A percentile compares a stretch with the other conserved stretches of the same genome.
Conservation (phyloP, 176 grass and related monocot species). For the Oryza australiensis region DNA sequence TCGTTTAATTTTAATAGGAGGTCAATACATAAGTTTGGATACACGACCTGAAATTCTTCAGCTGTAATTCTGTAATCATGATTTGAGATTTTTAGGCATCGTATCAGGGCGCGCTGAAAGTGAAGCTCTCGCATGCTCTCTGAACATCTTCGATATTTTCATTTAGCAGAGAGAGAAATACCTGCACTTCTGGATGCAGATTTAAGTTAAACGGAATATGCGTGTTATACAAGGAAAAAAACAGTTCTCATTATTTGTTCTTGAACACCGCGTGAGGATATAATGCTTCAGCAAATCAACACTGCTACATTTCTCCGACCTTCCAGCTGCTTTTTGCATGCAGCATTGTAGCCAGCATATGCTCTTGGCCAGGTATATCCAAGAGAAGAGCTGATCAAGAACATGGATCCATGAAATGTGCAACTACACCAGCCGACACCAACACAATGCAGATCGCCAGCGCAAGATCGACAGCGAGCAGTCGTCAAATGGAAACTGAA, state of each 20-base stretch:
- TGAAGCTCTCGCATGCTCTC: neutral
- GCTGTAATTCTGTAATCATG: neutral
- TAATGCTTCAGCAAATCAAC: neutral
- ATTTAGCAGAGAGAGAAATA: neutral
- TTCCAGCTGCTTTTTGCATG: slow-evolving; percentile 8
- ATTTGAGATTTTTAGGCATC: neutral
- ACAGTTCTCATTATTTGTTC: neutral
- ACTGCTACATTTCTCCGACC: neutral
- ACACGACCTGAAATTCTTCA: neutral
- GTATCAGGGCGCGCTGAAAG: neutral
- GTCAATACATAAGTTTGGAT: neutral
- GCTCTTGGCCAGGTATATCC: slow-evolving; percentile 36
- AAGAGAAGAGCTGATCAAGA: neutral
- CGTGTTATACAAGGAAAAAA: neutral
- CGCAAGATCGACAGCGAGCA: neutral
- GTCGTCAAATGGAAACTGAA: neutral
- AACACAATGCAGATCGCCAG: neutral
- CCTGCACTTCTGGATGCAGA: neutral
- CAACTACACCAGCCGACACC: neutral
- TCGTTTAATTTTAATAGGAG: too few species aligned
- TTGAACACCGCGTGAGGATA: neutral
- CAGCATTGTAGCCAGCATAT: slow-evolving; percentile 24
- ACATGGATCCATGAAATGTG: neutral
- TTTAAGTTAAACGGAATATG: neutral
- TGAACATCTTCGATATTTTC: neutral